phyloP scores from a whole-genome alignment of 495 filamentous ascomycete genomes.

The Daldinia grandis region DNA sequence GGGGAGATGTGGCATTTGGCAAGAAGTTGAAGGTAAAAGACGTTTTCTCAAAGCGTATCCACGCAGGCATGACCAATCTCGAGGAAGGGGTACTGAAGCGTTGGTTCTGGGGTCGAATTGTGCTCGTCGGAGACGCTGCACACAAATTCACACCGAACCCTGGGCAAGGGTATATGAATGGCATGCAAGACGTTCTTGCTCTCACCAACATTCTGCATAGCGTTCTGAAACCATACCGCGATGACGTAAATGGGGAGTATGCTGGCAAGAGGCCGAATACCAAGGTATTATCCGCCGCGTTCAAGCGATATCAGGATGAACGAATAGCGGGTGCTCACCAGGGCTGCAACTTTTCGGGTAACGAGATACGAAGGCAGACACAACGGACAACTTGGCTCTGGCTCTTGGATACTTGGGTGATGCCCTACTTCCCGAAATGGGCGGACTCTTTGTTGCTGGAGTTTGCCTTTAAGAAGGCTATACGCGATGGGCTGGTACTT shows the following conservation, averaged over 20 bases:
- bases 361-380: background rate
- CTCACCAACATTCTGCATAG: constrained; percentile 47
- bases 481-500: constrained; percentile 15
- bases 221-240: background rate
- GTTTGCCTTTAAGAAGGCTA: background rate
- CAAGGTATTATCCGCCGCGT: constrained; percentile 8
- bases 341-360: background rate
- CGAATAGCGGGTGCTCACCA: background rate
- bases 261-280: background rate
- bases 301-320: constrained; percentile 24
- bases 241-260: background rate
- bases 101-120: constrained; percentile 49
- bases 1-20: constrained; percentile 39
- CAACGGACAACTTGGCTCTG: constrained; percentile 15
- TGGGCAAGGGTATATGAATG: constrained; percentile 49
- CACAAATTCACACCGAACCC: constrained; percentile 53
- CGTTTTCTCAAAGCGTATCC: constrained; percentile 39
- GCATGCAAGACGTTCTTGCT: constrained; percentile 49
- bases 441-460: background rate
- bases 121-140: constrained; percentile 54
- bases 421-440: constrained; percentile 15
- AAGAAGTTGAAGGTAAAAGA: constrained; percentile 44
- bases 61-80: constrained; percentile 36
- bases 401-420: constrained; percentile 15
- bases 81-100: constrained; percentile 52